phyloP scores from a whole-genome alignment of 2,329 filamentous ascomycete genomes.

The Ophiostoma fasciatum region DNA sequence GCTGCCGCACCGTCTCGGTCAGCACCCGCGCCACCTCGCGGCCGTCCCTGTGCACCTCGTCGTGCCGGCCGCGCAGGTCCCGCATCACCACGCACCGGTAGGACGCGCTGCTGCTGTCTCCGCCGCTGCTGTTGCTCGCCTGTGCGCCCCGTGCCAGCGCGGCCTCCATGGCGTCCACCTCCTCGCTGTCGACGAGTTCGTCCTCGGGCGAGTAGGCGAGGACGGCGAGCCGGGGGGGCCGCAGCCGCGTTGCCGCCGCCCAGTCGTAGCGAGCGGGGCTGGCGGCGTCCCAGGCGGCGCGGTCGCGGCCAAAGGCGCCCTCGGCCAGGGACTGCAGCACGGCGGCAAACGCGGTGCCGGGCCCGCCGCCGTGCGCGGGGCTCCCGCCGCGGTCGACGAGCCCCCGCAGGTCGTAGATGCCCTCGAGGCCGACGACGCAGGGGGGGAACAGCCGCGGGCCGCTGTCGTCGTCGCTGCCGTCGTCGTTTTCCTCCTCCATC shows the following conservation, averaged over 20 bases:
- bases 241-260: neutral
- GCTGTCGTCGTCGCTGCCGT: constrained; percentile 1
- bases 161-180: constrained; percentile 41
- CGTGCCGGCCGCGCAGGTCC: constrained; percentile 43
- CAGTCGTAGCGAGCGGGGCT: constrained; percentile 34
- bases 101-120: too few relatives aligned
- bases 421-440: constrained; percentile 45
- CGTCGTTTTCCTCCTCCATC: constrained; percentile 26
- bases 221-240: constrained; percentile 19
- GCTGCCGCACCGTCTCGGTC: constrained; percentile 14
- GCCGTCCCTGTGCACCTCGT: constrained; percentile 49
- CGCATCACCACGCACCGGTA: constrained; percentile 20
- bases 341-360: constrained; percentile 24
- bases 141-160: constrained; percentile 23
- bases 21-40: constrained; percentile 36
- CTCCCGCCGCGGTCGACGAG: constrained; percentile 31
- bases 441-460: constrained; percentile 7
- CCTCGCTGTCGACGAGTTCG: constrained; percentile 37
- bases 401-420: constrained; percentile 50
- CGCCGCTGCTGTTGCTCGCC: constrained; percentile 22
- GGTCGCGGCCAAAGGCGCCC: constrained; percentile 44
- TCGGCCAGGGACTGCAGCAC: constrained; percentile 17
- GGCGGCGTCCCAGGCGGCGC: constrained; percentile 33
- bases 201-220: constrained; percentile 33
- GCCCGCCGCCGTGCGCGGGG: constrained; percentile 28